Base-by-base conservation (phyloP, 345 rosid genomes). In the Ricinus communis region DNA sequence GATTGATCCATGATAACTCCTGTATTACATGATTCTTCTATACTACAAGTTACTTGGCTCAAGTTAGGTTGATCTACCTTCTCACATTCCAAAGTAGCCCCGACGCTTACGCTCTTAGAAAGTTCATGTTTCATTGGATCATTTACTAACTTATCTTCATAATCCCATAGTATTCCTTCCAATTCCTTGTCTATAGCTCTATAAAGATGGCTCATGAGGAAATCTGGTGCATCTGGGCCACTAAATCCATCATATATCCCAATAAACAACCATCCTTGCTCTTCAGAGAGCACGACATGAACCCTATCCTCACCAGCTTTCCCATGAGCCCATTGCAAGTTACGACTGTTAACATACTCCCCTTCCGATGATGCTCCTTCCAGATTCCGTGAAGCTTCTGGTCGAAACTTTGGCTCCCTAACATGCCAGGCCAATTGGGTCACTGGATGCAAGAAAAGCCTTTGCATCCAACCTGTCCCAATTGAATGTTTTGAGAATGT, bases 301-400 rank as follows among this genome's bases (percentile, higher is more conserved):
- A 94, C 93, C 78, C 97, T 85, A 71, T 94, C 98, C 85, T 94
- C 98, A 56, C 98, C 98, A 46, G 98, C 98, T 84, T 87, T 94
- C 75, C 98, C 98, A 76, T 94, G 98, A 71, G 98, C 98, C 98
- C 98, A 94, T 75, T 94, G 97, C 84, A 94, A 83, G 83, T 94
- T 83, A 54, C 83, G 85, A 73, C 86, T 80, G 73, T 81, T 82
- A 27, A 80, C 76, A 69, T 82, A 84, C 49, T 83, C 90, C 40
- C 81, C 85, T 72, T 89, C 88, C 14, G 91, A 87, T 40, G 85
- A 75, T 53, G 85, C 84, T 38, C 76, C 85, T 75, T 88, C 96
- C 71, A 82, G 74, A 81, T 81, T 87, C 43, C 81, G 78, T 21
- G 86, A 80, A 77, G 80, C 83, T 77, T 87, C 97, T 55, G 82